A percentile compares a stretch with the other conserved stretches of the same genome.
Evolutionary conservation across 78 protist species (phyloP).

Genomic region (Dictyostelium capitatum): DNA sequence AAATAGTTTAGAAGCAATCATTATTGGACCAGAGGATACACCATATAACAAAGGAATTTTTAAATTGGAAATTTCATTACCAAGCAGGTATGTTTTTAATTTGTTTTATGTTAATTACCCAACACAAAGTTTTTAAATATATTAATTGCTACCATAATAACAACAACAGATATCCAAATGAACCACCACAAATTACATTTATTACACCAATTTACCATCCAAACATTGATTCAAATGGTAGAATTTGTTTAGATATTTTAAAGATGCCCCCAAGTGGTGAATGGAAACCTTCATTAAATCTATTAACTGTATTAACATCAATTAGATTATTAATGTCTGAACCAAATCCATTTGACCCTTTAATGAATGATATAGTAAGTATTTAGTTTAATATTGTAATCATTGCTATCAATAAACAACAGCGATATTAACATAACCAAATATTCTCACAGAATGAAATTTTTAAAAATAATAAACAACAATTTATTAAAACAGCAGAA

Average conservation of each 20-base stretch:
- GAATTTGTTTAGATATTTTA: conserved; percentile 92
- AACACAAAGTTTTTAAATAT: too few species aligned
- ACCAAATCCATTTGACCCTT: conserved; percentile 90
- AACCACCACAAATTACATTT: conserved; percentile 92
- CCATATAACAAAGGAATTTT: conserved; percentile 80
- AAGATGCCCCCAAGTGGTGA: conserved; percentile 80
- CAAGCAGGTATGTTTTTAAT: conserved; percentile 42
- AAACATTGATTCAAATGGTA: conserved; percentile 93
- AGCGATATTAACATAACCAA: too few species aligned
- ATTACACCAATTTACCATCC: conserved; percentile 95
- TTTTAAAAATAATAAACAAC: conserved; percentile 52
- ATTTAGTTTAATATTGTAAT: background rate
- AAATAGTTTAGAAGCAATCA: conserved; percentile 69
- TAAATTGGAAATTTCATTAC: conserved; percentile 66
- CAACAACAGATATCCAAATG: conserved; percentile 92
- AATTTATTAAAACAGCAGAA: conserved; percentile 54
- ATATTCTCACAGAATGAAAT: conserved; percentile 46
- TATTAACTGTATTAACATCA: conserved; percentile 58
- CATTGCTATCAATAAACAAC: background rate
- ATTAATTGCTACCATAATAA: too few species aligned
- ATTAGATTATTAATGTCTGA: conserved; percentile 70
- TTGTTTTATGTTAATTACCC: too few species aligned
- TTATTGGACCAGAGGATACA: conserved; percentile 80
- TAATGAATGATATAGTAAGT: conserved; percentile 76
- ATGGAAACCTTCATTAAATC: conserved; percentile 87